Evolutionary conservation across 441 rosid species (phyloP), one percentile per base, ranked within the genome.

Genomic region (Aquilaria agallochum): DNA sequence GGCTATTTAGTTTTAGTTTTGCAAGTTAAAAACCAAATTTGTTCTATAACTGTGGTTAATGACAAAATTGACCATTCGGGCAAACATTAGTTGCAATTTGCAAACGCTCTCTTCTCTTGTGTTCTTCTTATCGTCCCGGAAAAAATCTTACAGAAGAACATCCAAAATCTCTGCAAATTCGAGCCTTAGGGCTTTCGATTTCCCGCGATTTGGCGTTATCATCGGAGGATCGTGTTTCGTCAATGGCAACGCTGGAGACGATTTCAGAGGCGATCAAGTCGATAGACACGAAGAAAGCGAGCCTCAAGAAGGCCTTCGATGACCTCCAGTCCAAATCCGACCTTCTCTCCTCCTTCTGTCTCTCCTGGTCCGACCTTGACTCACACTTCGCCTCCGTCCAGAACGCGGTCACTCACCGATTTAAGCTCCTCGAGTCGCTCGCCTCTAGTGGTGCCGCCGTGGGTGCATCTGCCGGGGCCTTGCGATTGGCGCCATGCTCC

Each of bases 361-460:
- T 87, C 58, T 67, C 86, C 4, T 91, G 95, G 96, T 55, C 83
- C 46, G 85, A 85, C 61, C 52, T 91, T 68, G 92, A 83, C 59
- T 59, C 88, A 31, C 86, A 87, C 84, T 86, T 88, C 64, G 48
- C 87, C 65, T 62, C 87, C 9, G 60, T 72, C 27, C 83, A 86
- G 49, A 13, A 66, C 63, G 68, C 73, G 46, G 76, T 85, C 49
- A 42, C 59, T 6, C 62, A 48, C 60, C 84, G 90, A 3, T 74
- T 89, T 72, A 76, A 68, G 47, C 68, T 70, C 63, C 90, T 84
- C 55, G 75, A 80, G 51, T 72, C 88, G 20, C 46, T 50, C 31
- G 58, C 76, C 2, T 49, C 73, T 0, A 12, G 12, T 36, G 55
- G 9, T 40, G 0, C 11, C n/a, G 8, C 56, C 0, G 32, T 54